Conservation (phyloP, 108 stramenopile genomes). For the Nannochloropsis gaditana region DNA sequence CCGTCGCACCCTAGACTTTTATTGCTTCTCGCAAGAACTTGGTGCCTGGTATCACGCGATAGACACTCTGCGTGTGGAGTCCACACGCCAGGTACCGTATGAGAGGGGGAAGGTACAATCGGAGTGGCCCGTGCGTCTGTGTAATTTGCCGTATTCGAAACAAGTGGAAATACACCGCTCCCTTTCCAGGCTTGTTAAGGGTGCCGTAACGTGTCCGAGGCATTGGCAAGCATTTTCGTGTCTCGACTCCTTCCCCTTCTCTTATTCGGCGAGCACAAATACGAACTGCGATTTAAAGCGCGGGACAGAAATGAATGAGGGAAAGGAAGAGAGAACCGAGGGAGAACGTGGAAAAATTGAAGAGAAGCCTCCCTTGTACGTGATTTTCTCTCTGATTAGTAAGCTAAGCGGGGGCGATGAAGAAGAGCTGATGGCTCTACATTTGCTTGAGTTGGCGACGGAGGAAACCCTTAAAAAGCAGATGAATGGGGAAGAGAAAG, state of each 20-base stretch:
- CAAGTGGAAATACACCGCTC: not conserved
- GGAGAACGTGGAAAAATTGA: not conserved
- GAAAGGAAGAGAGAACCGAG: not conserved
- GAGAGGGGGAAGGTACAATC: not conserved
- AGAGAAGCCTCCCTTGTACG: not conserved
- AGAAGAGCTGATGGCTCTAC: not conserved
- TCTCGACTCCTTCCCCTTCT: constrained; percentile 6
- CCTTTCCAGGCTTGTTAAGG: not conserved
- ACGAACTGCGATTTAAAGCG: not conserved
- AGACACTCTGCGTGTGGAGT: not conserved
- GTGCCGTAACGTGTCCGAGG: not conserved
- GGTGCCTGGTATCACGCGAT: not conserved
- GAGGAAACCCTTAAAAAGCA: not conserved
- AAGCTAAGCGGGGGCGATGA: not conserved
- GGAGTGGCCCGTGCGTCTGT: not conserved
- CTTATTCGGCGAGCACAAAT: not conserved
- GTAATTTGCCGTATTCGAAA: not conserved
- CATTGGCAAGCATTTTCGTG: not conserved
- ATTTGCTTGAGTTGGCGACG: not conserved
- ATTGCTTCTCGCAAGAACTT: not conserved
- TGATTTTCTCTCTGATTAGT: not conserved
- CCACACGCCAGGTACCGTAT: not conserved
- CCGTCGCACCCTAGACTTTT: not conserved
- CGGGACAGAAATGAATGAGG: not conserved
- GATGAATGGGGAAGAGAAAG: not conserved